Evolutionary conservation across 495 filamentous ascomycete species (phyloP).

Genomic region (Aspergillus steynii): DNA sequence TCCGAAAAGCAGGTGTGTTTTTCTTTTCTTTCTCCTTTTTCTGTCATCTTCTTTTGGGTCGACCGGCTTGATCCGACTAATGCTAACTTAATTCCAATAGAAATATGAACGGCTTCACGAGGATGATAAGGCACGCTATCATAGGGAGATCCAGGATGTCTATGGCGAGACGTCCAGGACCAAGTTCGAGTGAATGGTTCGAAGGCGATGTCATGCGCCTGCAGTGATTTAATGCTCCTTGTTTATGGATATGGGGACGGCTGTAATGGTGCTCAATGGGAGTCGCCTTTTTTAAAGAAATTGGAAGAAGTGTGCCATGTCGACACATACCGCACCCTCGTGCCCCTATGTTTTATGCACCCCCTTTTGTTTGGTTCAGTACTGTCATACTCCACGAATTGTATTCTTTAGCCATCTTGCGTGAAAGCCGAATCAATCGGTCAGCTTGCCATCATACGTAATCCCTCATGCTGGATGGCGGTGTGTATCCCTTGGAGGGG

Average conservation of each 20-base stretch:
- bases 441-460: background rate
- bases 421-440: background rate
- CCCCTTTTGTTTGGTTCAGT: background rate
- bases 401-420: background rate
- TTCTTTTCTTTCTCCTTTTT: background rate
- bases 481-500: background rate
- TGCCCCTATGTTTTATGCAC: no score
- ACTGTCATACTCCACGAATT: background rate
- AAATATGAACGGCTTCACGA: conserved; percentile 21
- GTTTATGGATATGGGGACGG: background rate
- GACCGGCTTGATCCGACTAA: background rate
- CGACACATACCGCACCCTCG: background rate
- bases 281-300: background rate
- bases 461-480: background rate
- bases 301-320: background rate
- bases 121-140: conserved; percentile 34
- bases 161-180: conserved; percentile 26
- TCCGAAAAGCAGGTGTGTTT: conserved; percentile 56
- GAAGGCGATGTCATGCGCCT: background rate
- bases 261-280: no score
- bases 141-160: conserved; percentile 31
- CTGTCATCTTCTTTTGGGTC: background rate
- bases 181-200: background rate
- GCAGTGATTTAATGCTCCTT: background rate
- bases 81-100: conserved; percentile 20